Conservation (phyloP, 768 basidiomycete species). For the Roridomyces roridus region DNA sequence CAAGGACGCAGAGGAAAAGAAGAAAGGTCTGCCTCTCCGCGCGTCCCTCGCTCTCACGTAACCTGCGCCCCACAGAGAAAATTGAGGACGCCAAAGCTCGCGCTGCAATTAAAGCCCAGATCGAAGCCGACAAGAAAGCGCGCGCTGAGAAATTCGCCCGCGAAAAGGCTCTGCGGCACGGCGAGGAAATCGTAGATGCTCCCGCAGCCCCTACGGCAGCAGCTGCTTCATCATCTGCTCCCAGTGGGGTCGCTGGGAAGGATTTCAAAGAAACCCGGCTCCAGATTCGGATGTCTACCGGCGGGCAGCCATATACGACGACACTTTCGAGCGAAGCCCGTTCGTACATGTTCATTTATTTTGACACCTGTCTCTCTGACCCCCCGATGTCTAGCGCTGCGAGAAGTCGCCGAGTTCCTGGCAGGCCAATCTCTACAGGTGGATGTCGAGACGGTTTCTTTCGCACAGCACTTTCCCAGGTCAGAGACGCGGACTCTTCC, state of each 20-base stretch:
- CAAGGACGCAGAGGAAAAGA: conserved; percentile 84
- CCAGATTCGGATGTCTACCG: conserved; percentile 86
- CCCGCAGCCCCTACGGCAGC: conserved; percentile 38
- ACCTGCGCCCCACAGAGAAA: conserved; percentile 66
- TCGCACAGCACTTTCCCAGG: conserved; percentile 89
- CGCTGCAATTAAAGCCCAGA: conserved; percentile 90
- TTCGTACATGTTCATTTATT: conserved; percentile 50
- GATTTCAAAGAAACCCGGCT: conserved; percentile 89
- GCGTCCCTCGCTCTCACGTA: background rate
- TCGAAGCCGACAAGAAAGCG: conserved; percentile 90
- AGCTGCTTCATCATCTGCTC: conserved; percentile 40
- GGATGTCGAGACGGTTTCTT: conserved; percentile 78
- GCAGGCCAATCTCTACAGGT: conserved; percentile 75
- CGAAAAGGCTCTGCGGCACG: conserved; percentile 92
- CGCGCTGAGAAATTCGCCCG: conserved; percentile 87
- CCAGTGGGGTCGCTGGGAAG: conserved; percentile 58
- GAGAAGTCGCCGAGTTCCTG: conserved; percentile 86
- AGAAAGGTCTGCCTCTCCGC: conserved; percentile 61
- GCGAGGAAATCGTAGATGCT: conserved; percentile 51
- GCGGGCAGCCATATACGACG: conserved; percentile 81
- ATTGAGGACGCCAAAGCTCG: conserved; percentile 85
- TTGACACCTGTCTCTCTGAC: conserved; percentile 4
- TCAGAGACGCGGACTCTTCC: conserved; percentile 33
- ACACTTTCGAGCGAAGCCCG: conserved; percentile 81
- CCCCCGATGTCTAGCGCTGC: conserved; percentile 60